Percentiles rank a stretch among this genome's conserved stretches.
Evolutionary conservation across 2,329 filamentous ascomycete species (phyloP).

Genomic region (Penicillium sp.): DNA sequence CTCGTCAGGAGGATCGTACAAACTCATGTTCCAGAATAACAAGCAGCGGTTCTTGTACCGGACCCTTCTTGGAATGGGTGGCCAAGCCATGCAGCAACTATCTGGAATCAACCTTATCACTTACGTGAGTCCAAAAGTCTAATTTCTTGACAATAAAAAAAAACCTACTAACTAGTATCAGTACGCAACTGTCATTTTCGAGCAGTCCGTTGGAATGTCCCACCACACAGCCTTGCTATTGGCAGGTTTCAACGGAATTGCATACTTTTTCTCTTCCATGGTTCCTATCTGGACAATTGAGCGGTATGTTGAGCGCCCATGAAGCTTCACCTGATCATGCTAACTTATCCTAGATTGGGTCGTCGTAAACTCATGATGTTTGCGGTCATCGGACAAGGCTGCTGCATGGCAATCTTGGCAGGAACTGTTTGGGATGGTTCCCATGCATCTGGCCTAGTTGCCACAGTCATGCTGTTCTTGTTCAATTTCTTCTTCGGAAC

Average conservation of each 20-base stretch:
- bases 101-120: slow-evolving; percentile 34
- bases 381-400: slow-evolving; percentile 54
- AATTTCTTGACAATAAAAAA: not conserved
- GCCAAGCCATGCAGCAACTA: slow-evolving; percentile 38
- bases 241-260: slow-evolving; percentile 46
- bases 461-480: slow-evolving; percentile 54
- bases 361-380: slow-evolving; percentile 63
- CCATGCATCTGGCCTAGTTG: slow-evolving; percentile 45
- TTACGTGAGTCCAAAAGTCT: slow-evolving; percentile 19
- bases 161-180: slow-evolving; percentile 9
- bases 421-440: slow-evolving; percentile 46
- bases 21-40: slow-evolving; percentile 26
- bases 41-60: slow-evolving; percentile 27
- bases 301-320: slow-evolving; percentile 14
- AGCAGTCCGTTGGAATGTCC: slow-evolving; percentile 47
- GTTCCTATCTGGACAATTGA: slow-evolving; percentile 44
- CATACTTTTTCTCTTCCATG: slow-evolving; percentile 42
- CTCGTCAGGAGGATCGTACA: slow-evolving; percentile 24
- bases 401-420: slow-evolving; percentile 52
- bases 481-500: slow-evolving; percentile 59
- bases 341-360: slow-evolving; percentile 38
- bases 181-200: slow-evolving; percentile 48
- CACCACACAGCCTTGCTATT: slow-evolving; percentile 39
- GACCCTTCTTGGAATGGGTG: slow-evolving; percentile 32
- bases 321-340: not conserved